phyloP scores from a whole-genome alignment of 2,329 filamentous ascomycete genomes.

The Parascedosporium putredinis region DNA sequence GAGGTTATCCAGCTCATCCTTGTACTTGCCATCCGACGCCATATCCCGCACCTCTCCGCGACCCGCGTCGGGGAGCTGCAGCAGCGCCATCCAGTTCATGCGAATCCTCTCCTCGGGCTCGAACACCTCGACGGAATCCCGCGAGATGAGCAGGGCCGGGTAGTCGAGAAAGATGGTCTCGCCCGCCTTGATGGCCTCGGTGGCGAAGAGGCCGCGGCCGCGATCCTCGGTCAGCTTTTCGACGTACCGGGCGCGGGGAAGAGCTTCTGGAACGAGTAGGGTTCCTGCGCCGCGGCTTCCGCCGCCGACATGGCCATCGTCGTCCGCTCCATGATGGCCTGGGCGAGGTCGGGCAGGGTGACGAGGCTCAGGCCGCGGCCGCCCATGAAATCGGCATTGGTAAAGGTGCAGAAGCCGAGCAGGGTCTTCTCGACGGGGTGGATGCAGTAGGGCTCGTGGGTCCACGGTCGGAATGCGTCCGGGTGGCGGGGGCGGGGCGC shows the following conservation, averaged over 20 bases:
- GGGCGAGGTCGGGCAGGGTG: background rate
- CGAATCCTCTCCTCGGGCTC: slow-evolving; percentile 6
- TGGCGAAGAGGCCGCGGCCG: slow-evolving; percentile 6
- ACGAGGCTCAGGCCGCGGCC: slow-evolving; percentile 7
- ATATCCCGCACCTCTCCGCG: background rate
- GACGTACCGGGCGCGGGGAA: background rate
- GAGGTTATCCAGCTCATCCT: slow-evolving; percentile 9
- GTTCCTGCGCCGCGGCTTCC: background rate
- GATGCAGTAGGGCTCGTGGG: slow-evolving; percentile 8
- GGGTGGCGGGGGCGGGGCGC: background rate
- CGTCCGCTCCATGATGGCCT: background rate
- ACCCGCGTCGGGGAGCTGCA: slow-evolving; percentile 5
- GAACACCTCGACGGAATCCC: slow-evolving; percentile 5
- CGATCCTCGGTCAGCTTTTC: background rate
- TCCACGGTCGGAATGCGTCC: slow-evolving; percentile 6
- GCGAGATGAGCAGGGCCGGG: slow-evolving; percentile 2
- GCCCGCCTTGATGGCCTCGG: slow-evolving; percentile 1
- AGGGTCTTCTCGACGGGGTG: slow-evolving; percentile 4
- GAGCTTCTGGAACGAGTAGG: background rate
- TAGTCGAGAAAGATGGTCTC: slow-evolving; percentile 5
- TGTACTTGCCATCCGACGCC: background rate
- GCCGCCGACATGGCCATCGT: background rate
- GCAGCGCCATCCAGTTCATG: slow-evolving; percentile 7
- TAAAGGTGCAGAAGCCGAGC: slow-evolving; percentile 7
- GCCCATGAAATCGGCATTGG: slow-evolving; percentile 7